Percentiles rank a stretch among this genome's conserved stretches.
phyloP scores from a whole-genome alignment of 352 stramenopile genomes.

The Globisporangium takayamanum region DNA sequence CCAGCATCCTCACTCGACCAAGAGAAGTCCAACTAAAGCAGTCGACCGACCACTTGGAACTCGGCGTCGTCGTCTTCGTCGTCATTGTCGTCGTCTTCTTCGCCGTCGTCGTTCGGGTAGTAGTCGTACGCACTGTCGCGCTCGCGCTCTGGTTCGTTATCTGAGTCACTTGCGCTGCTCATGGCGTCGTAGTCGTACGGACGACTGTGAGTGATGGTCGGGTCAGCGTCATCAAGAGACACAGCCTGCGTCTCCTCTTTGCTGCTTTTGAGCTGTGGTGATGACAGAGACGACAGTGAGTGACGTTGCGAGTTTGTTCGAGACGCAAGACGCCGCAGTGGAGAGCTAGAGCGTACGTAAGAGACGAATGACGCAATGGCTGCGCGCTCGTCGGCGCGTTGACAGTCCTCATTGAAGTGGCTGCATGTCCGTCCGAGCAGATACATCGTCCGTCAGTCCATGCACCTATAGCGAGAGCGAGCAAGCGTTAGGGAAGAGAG shows the following conservation, averaged over 20 bases:
- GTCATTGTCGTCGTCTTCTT: constrained; percentile 21
- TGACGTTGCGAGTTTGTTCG: background rate
- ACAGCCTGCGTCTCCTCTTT: background rate
- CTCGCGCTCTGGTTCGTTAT: constrained; percentile 3
- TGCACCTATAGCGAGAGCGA: background rate
- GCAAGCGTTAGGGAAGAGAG: background rate
- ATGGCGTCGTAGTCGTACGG: background rate
- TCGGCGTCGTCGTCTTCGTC: constrained; percentile 2
- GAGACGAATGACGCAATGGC: constrained; percentile 63
- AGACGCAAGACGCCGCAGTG: background rate
- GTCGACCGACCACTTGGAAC: constrained; percentile 10
- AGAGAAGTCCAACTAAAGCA: background rate
- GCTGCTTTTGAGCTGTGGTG: background rate
- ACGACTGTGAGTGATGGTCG: too few species aligned
- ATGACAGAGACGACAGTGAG: background rate
- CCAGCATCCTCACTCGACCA: background rate
- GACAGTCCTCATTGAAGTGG: constrained; percentile 64
- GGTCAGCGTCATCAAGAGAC: too few species aligned
- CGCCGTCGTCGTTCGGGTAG: constrained; percentile 9
- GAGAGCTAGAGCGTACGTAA: constrained; percentile 34
- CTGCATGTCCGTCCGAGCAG: constrained; percentile 14
- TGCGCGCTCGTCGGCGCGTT: constrained; percentile 46
- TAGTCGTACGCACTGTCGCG: constrained; percentile 10
- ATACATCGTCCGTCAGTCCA: too few species aligned
- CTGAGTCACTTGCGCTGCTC: background rate